phyloP scores from a whole-genome alignment of 1,139 yeast genomes.

The Geotrichum armillariae region DNA sequence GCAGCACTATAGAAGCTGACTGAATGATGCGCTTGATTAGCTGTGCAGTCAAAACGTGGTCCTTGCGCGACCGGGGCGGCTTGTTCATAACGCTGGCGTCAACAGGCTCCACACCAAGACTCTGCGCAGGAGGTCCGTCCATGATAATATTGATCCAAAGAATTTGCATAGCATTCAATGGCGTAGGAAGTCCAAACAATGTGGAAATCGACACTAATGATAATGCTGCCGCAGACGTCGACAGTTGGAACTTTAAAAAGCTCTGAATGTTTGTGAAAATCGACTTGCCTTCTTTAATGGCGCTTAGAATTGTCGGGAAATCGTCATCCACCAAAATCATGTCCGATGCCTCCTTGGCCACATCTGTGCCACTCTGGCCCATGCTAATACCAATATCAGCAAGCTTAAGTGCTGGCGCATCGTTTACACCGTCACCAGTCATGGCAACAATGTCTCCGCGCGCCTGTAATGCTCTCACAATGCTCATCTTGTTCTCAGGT shows the following conservation, averaged over 20 bases:
- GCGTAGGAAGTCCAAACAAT: constrained; percentile 83
- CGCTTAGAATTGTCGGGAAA: constrained; percentile 85
- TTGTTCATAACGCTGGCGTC: constrained; percentile 92
- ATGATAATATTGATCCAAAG: constrained; percentile 94
- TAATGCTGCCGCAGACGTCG: constrained; percentile 93
- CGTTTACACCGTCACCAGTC: constrained; percentile 99
- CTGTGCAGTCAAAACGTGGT: constrained; percentile 69
- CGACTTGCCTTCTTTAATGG: constrained; percentile 96
- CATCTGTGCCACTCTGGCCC: constrained; percentile 98
- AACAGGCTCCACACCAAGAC: constrained; percentile 95
- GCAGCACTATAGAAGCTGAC: constrained; percentile 65
- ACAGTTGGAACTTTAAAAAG: constrained; percentile 89
- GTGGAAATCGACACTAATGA: constrained; percentile 87
- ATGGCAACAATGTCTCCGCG: constrained; percentile 96
- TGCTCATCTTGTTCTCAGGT: constrained; percentile 91
- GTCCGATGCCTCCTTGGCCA: constrained; percentile 97
- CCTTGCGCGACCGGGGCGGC: constrained; percentile 88
- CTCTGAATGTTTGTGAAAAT: constrained; percentile 92
- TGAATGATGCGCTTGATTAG: constrained; percentile 72
- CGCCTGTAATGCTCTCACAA: constrained; percentile 86
- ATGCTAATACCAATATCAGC: constrained; percentile 98
- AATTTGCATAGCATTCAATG: constrained; percentile 98
- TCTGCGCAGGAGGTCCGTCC: constrained; percentile 99
- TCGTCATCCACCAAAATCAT: constrained; percentile 97
- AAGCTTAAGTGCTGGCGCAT: constrained; percentile 96